These are phyloP conservation scores for Trichophyton verrucosum DNA, from an alignment of 2,329 filamentous ascomycete genomes.

Conservation along the genomic window DNA sequence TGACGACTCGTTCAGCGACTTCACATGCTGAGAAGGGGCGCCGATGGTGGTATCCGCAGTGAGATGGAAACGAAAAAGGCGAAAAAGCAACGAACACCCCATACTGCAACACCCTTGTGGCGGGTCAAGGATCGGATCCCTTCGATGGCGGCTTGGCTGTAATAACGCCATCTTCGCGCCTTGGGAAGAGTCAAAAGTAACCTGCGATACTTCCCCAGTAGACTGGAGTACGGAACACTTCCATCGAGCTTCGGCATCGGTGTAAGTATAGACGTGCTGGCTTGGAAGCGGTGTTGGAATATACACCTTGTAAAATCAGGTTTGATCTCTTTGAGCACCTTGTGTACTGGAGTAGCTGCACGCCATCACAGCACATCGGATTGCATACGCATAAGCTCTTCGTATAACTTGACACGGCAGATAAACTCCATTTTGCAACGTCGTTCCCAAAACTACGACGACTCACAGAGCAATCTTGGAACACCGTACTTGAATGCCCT, in stretches of 20 bases:
- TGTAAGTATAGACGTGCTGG: not conserved
- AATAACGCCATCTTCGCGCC: not conserved
- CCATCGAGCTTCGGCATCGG: not conserved
- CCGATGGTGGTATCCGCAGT: not conserved
- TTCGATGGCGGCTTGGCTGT: constrained; percentile 2
- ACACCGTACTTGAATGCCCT: not conserved
- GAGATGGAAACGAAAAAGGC: not conserved
- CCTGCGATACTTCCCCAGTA: too few relatives aligned
- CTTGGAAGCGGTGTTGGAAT: not conserved
- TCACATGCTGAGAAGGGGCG: not conserved
- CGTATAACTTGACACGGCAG: constrained; percentile 1
- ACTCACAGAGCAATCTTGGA: not conserved
- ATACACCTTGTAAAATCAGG: not conserved
- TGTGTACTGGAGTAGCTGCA: not conserved
- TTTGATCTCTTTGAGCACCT: not conserved
- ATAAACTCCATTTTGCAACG: not conserved
- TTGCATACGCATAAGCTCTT: not conserved
- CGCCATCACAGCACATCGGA: not conserved
- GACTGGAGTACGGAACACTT: not conserved
- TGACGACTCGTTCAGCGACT: not conserved
- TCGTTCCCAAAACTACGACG: not conserved
- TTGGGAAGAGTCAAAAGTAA: not conserved
- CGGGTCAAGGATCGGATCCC: not conserved
- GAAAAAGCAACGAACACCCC: not conserved
- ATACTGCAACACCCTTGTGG: not conserved